A percentile compares a stretch with the other conserved stretches of the same genome.
Conservation (phyloP, 768 basidiomycete genomes). For the Agrocybe praecox region DNA sequence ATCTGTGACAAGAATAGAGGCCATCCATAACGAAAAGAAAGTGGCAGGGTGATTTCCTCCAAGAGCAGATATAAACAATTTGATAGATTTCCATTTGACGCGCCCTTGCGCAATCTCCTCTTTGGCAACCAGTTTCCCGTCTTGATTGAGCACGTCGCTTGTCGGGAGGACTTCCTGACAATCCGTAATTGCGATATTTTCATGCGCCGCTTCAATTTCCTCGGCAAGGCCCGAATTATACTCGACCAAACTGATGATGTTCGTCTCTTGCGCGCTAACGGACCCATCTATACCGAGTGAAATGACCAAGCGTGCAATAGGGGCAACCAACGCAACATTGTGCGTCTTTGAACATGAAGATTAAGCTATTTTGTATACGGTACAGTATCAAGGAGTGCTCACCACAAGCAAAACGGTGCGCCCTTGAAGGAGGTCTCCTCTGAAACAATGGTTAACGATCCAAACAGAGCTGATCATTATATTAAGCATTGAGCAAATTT, state of each 20-base stretch:
- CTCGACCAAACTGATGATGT: constrained; percentile 47
- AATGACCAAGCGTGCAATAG: constrained; percentile 60
- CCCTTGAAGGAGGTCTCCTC: constrained; percentile 77
- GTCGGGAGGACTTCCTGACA: constrained; percentile 27
- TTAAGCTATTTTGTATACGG: too few species aligned
- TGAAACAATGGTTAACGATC: constrained; percentile 76
- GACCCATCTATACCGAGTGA: constrained; percentile 58
- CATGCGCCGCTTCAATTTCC: constrained; percentile 27
- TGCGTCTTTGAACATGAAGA: too few species aligned
- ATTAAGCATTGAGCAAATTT: neutral
- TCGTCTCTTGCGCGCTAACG: constrained; percentile 39
- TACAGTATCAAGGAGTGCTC: constrained; percentile 14
- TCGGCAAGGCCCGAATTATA: constrained; percentile 37
- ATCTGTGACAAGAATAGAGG: constrained; percentile 28
- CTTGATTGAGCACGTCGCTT: constrained; percentile 19
- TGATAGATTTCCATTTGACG: constrained; percentile 31
- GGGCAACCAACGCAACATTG: constrained; percentile 53
- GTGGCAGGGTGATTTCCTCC: constrained; percentile 36
- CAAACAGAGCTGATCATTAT: constrained; percentile 66
- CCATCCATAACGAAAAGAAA: constrained; percentile 34
- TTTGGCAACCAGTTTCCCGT: constrained; percentile 48
- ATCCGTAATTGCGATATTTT: constrained; percentile 21
- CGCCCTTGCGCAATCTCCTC: constrained; percentile 58
- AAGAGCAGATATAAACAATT: constrained; percentile 38
- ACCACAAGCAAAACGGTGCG: constrained; percentile 86